These are phyloP conservation scores for Achlya hypogyna DNA, from an alignment of 352 stramenopile species.

Conservation along the genomic window DNA sequence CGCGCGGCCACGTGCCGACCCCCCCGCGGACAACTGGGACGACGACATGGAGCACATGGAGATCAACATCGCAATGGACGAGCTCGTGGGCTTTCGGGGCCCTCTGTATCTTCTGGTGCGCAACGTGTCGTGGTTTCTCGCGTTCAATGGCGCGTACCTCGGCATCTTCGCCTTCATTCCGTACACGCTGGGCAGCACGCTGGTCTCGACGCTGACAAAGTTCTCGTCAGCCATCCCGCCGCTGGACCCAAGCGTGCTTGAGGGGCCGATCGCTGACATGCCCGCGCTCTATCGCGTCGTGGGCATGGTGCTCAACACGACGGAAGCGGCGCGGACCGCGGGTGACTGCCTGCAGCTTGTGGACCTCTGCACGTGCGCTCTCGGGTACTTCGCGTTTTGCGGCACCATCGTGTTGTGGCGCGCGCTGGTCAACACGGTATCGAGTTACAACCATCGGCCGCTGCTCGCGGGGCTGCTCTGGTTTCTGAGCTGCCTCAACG, in stretches of 20 bases:
- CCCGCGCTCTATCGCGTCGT: constrained; percentile 35
- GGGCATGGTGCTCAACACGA: constrained; percentile 41
- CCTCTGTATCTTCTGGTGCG: constrained; percentile 90
- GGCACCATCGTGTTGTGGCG: constrained; percentile 78
- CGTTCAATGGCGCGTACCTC: constrained; percentile 96
- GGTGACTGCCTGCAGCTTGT: constrained; percentile 80
- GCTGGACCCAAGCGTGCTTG: neutral
- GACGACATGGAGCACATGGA: constrained; percentile 89
- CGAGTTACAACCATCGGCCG: constrained; percentile 72
- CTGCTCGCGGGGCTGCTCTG: constrained; percentile 73
- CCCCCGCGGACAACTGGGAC: constrained; percentile 36
- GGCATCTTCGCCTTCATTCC: constrained; percentile 95
- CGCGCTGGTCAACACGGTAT: constrained; percentile 75
- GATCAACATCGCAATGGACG: constrained; percentile 94
- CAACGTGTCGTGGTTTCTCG: constrained; percentile 95
- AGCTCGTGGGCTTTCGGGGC: constrained; percentile 94
- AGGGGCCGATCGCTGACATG: constrained; percentile 22
- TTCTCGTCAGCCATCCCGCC: constrained; percentile 48
- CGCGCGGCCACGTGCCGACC: neutral
- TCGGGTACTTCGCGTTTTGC: constrained; percentile 77
- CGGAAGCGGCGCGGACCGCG: constrained; percentile 46
- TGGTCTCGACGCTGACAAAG: constrained; percentile 61
- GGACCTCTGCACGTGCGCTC: constrained; percentile 66
- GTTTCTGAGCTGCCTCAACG: constrained; percentile 68
- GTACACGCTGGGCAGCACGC: constrained; percentile 88